Conservation (phyloP, 78 protist genomes). For the Dictyostelium intermedium region DNA sequence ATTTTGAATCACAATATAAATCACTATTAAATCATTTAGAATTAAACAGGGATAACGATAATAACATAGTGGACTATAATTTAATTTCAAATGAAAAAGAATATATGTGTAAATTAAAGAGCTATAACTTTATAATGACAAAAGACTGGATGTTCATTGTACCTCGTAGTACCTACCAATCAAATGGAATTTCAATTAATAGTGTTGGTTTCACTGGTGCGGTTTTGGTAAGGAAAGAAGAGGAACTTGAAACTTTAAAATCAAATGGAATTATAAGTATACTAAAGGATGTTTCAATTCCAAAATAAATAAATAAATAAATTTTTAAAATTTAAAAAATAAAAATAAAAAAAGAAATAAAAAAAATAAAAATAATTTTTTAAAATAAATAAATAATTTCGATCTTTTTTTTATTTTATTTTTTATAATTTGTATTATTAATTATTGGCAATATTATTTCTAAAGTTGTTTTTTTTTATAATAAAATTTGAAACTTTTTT, state of each 20-base stretch:
- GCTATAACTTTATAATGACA: constrained; percentile 72
- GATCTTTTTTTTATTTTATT: no score
- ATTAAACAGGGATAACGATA: not conserved
- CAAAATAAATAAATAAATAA: not conserved
- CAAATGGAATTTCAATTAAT: constrained; percentile 60
- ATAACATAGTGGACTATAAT: not conserved
- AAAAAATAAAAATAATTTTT: not conserved
- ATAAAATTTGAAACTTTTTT: no score
- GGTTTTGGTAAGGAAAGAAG: constrained; percentile 49
- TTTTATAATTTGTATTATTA: not conserved
- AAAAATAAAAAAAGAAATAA: not conserved
- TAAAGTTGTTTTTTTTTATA: no score
- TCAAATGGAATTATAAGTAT: constrained; percentile 63
- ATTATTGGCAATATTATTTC: no score
- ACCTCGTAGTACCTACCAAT: constrained; percentile 39
- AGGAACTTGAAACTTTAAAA: constrained; percentile 37
- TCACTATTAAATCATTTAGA: constrained; percentile 29
- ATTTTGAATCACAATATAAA: constrained; percentile 13
- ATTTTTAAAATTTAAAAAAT: no score
- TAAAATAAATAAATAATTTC: not conserved
- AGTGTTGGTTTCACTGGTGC: constrained; percentile 68
- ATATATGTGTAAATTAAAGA: constrained; percentile 15
- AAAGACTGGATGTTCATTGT: constrained; percentile 63
- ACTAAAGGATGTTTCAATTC: constrained; percentile 46
- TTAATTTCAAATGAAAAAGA: not conserved